A percentile compares a stretch with the other conserved stretches of the same genome.
These are phyloP conservation scores for Microsporum ferrugineum DNA, from an alignment of 2,329 filamentous ascomycete genomes.

Conservation along the genomic window DNA sequence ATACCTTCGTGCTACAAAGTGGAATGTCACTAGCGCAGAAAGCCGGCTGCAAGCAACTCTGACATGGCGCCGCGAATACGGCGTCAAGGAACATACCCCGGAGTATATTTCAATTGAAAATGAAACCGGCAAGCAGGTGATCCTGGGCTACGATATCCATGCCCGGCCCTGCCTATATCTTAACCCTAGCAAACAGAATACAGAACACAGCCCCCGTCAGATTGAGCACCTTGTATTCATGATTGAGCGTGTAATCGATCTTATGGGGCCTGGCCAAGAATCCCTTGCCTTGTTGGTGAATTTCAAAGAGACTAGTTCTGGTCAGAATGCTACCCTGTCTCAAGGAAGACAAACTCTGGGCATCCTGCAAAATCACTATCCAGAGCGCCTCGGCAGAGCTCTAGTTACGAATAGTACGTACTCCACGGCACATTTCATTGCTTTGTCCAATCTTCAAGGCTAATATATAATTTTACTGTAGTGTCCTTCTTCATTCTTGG, in stretches of 20 bases:
- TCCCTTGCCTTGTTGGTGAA: conserved; percentile 79
- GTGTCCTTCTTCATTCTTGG: conserved; percentile 84
- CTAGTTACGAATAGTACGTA: conserved; percentile 73
- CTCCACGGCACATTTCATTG: background rate
- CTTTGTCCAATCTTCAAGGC: background rate
- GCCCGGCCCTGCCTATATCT: conserved; percentile 85
- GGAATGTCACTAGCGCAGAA: conserved; percentile 63
- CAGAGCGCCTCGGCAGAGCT: conserved; percentile 77
- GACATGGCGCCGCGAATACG: conserved; percentile 83
- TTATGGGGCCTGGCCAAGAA: conserved; percentile 80
- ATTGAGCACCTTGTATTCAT: conserved; percentile 93
- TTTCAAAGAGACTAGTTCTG: conserved; percentile 68
- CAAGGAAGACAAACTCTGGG: conserved; percentile 73
- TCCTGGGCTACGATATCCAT: conserved; percentile 76
- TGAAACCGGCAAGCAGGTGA: conserved; percentile 88
- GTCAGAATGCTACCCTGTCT: conserved; percentile 63
- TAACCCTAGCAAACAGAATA: conserved; percentile 84
- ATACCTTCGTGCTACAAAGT: conserved; percentile 89
- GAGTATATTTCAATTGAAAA: conserved; percentile 91
- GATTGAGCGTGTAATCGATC: conserved; percentile 77
- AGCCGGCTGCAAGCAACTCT: conserved; percentile 72
- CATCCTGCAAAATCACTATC: conserved; percentile 92
- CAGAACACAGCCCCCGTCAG: conserved; percentile 71
- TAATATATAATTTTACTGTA: conserved; percentile 25
- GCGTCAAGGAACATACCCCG: conserved; percentile 58